Conservation (phyloP, 2,329 filamentous ascomycete genomes). For the Daldinia sp. region DNA sequence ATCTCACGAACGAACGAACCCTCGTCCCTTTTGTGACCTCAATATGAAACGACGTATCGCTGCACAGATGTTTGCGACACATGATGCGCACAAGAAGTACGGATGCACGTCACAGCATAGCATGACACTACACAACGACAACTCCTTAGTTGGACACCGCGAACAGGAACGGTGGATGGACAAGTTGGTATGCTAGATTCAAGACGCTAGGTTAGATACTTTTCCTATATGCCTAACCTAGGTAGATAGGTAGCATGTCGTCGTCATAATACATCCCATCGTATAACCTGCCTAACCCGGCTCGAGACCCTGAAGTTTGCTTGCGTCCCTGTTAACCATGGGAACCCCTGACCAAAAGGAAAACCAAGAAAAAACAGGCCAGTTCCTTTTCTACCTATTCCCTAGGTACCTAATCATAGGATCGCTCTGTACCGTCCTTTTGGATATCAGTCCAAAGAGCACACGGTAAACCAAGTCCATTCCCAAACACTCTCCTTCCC, state of each 20-base stretch:
- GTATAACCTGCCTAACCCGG: neutral
- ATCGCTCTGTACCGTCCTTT: too few relatives aligned
- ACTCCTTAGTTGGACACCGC: neutral
- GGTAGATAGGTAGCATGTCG: neutral
- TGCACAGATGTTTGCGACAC: constrained; percentile 29
- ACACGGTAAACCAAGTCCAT: neutral
- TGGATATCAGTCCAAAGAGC: neutral
- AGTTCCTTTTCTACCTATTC: too few relatives aligned
- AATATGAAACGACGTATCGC: constrained; percentile 35
- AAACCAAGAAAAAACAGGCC: too few relatives aligned
- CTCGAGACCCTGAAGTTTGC: neutral
- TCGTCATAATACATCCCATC: neutral
- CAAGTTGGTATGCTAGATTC: too few relatives aligned
- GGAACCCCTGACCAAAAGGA: neutral
- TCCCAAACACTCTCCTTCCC: neutral
- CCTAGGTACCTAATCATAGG: too few relatives aligned
- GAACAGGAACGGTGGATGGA: neutral
- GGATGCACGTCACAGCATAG: constrained; percentile 12
- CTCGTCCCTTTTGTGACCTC: constrained; percentile 24
- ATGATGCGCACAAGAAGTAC: constrained; percentile 16
- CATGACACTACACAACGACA: neutral
- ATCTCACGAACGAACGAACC: neutral
- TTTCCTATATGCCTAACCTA: too few relatives aligned
- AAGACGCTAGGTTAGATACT: too few relatives aligned
- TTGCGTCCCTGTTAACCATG: neutral